phyloP scores from a whole-genome alignment of 1,284 basidiomycete genomes.

The Heterobasidion annosum region DNA sequence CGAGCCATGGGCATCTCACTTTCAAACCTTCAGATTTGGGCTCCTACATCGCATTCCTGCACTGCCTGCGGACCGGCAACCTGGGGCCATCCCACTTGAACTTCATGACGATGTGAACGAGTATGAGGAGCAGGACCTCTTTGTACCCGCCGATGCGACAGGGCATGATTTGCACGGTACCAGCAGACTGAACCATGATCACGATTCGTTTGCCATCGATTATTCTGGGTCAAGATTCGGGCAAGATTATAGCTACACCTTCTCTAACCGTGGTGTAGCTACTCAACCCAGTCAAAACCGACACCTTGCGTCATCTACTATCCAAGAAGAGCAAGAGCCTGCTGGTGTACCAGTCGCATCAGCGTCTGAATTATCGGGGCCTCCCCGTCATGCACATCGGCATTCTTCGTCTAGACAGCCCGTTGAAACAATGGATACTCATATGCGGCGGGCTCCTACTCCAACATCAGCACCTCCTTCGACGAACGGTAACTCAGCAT shows the following conservation, averaged over 20 bases:
- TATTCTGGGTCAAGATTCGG: conserved; percentile 4
- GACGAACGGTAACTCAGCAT: conserved; percentile 22
- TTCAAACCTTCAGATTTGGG: conserved; percentile 44
- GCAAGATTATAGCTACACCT: conserved; percentile 11
- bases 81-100: conserved; percentile 45
- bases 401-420: background rate
- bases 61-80: conserved; percentile 41
- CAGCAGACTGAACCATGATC: conserved; percentile 19
- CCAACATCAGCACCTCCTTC: conserved; percentile 19
- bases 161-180: conserved; percentile 7
- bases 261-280: background rate
- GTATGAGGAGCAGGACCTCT: conserved; percentile 54
- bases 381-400: background rate
- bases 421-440: too few relatives aligned
- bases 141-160: conserved; percentile 58
- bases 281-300: conserved; percentile 5
- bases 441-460: conserved; percentile 4
- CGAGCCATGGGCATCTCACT: background rate
- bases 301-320: conserved; percentile 3
- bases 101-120: conserved; percentile 29
- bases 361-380: conserved; percentile 4
- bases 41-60: conserved; percentile 86
- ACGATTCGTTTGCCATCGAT: conserved; percentile 13
- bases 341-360: conserved; percentile 8
- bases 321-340: conserved; percentile 11